Base-by-base conservation (phyloP, 768 basidiomycete genomes). In the Phylloporus rhodoxanthus region DNA sequence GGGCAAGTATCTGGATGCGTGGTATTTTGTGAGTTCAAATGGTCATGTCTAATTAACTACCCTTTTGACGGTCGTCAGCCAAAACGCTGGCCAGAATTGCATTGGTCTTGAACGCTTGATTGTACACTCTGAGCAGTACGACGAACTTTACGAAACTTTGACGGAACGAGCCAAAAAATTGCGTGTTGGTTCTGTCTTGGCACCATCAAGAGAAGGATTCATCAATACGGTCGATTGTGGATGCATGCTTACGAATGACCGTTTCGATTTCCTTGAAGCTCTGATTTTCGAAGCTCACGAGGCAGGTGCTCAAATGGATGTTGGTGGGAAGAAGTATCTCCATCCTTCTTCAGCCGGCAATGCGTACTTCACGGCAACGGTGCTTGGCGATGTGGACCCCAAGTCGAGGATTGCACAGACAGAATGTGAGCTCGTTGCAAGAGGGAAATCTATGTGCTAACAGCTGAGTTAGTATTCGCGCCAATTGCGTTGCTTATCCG, bases 61-160 rank as follows among this genome's bases (percentile, higher is more conserved):
- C 40, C n/a, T 50, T 36, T 49, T 47, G 29, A 38, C 32, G 36
- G 15, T 41, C 14, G 20, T 23, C 61, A 93, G 91, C 74, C 92
- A 93, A 74, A 91, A 91, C 51, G 79, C 80, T 44, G 94, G 94
- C 19, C 95, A 97, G 70, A 97, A 97, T 60, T 99, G 95, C 66
- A 95, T 99, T 59, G 95, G 94, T 30, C 89, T 94, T 54, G 95
- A 99, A 67, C 81, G 93, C 2, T 78, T 98, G 56, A 79, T 98
- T 40, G 91, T 98, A 32, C 92, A 93, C 59, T 63, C 72, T 0
- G 75, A 75, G 0, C 85, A 91, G 59, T 87, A 93, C 58, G 80
- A 91, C 41, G 80, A 83, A 5, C 78, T 98, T 43, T 78, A 84
- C 56, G 71, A 73, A 3, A 75, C 82, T 19, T 74, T 97, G 58